A percentile compares a stretch with the other conserved stretches of the same genome.
phyloP scores from a whole-genome alignment of 78 protist genomes.

The Acrasis kona region DNA sequence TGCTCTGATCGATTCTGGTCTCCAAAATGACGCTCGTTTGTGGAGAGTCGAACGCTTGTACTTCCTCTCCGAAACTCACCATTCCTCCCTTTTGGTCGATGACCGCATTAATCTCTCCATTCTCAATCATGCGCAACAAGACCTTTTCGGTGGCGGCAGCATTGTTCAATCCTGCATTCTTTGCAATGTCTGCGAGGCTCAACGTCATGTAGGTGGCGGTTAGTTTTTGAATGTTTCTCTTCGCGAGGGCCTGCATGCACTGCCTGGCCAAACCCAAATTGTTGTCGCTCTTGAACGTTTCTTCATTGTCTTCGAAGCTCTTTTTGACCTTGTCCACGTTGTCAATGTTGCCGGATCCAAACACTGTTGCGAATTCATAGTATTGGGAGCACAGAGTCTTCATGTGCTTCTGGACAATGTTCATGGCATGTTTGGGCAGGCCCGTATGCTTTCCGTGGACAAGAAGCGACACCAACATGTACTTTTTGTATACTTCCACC shows the following conservation, averaged over 20 bases:
- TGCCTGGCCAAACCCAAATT: slow-evolving; percentile 52
- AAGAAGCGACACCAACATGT: slow-evolving; percentile 24
- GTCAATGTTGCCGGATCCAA: neutral
- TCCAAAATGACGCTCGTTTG: slow-evolving; percentile 6
- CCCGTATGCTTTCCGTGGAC: slow-evolving; percentile 27
- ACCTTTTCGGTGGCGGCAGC: slow-evolving; percentile 26
- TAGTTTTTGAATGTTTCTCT: slow-evolving; percentile 43
- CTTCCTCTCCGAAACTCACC: slow-evolving; percentile 42
- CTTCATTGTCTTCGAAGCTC: slow-evolving; percentile 7
- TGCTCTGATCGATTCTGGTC: neutral
- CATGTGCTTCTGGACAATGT: slow-evolving; percentile 30
- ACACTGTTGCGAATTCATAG: slow-evolving; percentile 24
- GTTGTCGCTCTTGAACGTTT: slow-evolving; percentile 40
- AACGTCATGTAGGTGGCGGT: slow-evolving; percentile 68
- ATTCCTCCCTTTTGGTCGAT: slow-evolving; percentile 54
- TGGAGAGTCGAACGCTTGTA: slow-evolving; percentile 28
- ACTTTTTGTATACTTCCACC: slow-evolving; percentile 71
- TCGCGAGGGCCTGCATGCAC: slow-evolving; percentile 30
- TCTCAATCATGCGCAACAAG: slow-evolving; percentile 56
- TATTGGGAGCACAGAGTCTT: slow-evolving; percentile 32
- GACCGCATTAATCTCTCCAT: slow-evolving; percentile 52
- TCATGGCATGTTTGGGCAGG: slow-evolving; percentile 35
- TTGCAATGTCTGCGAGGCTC: slow-evolving; percentile 43
- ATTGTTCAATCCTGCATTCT: slow-evolving; percentile 8
- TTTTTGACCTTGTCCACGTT: neutral